Evolutionary conservation across 805 yeast species (phyloP).

Genomic region (Cyberlindnera nakhonratchasimensis): DNA sequence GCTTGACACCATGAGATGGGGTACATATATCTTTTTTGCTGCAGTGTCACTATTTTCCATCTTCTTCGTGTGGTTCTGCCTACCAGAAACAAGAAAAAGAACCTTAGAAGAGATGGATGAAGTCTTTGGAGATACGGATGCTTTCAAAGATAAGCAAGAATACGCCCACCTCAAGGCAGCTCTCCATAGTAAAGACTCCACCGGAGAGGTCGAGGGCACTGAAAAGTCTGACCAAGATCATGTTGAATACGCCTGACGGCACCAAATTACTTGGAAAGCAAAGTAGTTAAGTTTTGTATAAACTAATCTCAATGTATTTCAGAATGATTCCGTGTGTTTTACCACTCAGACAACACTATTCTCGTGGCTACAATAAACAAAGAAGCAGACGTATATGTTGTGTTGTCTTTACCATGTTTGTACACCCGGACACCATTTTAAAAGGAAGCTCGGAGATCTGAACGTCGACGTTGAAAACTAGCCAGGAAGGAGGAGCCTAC

Average conservation of each 20-base stretch:
- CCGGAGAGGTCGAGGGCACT: background rate
- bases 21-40: slow-evolving; percentile 36
- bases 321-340: too few species aligned
- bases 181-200: background rate
- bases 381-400: background rate
- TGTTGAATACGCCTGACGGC: background rate
- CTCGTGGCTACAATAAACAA: too few species aligned
- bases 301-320: too few species aligned
- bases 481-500: background rate
- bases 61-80: slow-evolving; percentile 3
- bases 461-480: background rate
- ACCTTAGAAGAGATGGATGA: slow-evolving; percentile 13
- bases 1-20: slow-evolving; percentile 39
- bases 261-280: too few species aligned
- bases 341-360: too few species aligned
- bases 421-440: background rate
- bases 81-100: slow-evolving; percentile 10
- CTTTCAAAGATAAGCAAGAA: slow-evolving; percentile 6
- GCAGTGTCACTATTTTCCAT: slow-evolving; percentile 6
- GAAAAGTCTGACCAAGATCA: too few species aligned
- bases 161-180: slow-evolving; percentile 1
- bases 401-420: background rate
- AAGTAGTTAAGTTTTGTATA: background rate
- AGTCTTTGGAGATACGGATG: slow-evolving; percentile 9
- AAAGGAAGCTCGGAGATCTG: background rate